Evolutionary conservation across 2,329 filamentous ascomycete genomes (phyloP).

Genomic region (Rutstroemia sp.): DNA sequence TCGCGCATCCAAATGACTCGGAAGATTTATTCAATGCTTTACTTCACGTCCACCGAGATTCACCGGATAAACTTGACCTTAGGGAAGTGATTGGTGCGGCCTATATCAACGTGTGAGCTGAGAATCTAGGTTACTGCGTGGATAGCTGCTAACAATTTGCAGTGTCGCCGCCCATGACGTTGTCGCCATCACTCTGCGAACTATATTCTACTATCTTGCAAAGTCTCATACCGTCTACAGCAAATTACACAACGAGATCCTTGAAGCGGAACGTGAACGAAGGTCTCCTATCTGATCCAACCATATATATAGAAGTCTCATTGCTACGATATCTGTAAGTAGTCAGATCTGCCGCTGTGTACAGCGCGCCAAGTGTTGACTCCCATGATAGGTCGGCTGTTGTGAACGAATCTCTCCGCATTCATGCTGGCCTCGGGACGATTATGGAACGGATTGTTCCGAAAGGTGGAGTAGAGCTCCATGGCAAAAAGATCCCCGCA

Average conservation of each 20-base stretch:
- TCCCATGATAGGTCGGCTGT: background rate
- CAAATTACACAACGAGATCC: conserved; percentile 40
- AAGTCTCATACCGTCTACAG: background rate
- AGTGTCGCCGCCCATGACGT: background rate
- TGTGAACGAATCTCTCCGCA: conserved; percentile 42
- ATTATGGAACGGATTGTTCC: conserved; percentile 41
- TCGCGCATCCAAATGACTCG: too few species aligned
- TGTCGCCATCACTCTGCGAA: background rate
- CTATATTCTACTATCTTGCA: background rate
- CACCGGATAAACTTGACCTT: too few species aligned
- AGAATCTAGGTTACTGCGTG: background rate
- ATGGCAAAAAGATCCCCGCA: conserved; percentile 33
- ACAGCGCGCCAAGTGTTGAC: too few species aligned
- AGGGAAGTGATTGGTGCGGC: background rate
- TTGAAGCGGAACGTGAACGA: conserved; percentile 36
- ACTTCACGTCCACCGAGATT: too few species aligned
- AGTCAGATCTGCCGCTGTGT: too few species aligned
- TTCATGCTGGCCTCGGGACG: conserved; percentile 40
- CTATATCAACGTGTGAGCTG: background rate
- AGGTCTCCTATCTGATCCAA: background rate
- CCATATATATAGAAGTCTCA: background rate
- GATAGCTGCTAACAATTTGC: too few species aligned
- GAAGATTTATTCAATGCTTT: too few species aligned
- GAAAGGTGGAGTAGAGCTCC: conserved; percentile 35
- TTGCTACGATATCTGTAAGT: conserved; percentile 38